Conservation (phyloP, 78 protist genomes). For the Dictyostelium purpureum region DNA sequence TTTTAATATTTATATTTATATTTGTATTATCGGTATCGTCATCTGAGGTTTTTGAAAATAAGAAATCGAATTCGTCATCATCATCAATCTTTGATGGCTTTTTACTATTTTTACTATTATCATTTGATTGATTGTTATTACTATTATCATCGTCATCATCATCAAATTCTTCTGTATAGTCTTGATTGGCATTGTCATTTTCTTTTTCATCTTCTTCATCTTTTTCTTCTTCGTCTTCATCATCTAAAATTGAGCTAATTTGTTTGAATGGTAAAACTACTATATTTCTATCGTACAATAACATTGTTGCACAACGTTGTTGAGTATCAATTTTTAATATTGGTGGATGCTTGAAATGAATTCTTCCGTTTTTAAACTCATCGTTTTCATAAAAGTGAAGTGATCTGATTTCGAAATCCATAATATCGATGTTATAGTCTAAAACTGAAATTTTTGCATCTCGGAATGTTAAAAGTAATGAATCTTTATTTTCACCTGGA, state of each 20-base stretch:
- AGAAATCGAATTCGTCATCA: background rate
- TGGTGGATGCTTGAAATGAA: conserved; percentile 60
- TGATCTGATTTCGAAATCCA: conserved; percentile 40
- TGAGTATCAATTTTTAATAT: conserved; percentile 50
- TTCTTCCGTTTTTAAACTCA: conserved; percentile 32
- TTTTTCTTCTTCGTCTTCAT: background rate
- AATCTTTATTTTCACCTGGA: conserved; percentile 42
- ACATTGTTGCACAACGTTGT: conserved; percentile 76
- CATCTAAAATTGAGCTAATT: conserved; percentile 7
- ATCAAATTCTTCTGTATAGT: background rate
- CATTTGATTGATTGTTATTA: too few species aligned
- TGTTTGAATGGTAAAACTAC: conserved; percentile 71
- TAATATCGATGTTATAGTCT: background rate
- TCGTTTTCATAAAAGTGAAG: conserved; percentile 64
- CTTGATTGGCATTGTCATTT: background rate
- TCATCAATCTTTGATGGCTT: background rate
- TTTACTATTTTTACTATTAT: too few species aligned
- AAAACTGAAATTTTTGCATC: conserved; percentile 59
- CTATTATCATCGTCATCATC: background rate
- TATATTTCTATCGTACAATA: conserved; percentile 53
- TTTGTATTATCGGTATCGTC: background rate
- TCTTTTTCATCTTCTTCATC: background rate
- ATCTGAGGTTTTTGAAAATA: background rate
- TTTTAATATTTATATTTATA: too few species aligned
- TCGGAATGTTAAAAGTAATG: conserved; percentile 53